Percentiles rank a stretch among this genome's conserved stretches.
These are phyloP conservation scores for Solanum etuberosum DNA, from an alignment of 257 asterid genomes.

Conservation along the genomic window DNA sequence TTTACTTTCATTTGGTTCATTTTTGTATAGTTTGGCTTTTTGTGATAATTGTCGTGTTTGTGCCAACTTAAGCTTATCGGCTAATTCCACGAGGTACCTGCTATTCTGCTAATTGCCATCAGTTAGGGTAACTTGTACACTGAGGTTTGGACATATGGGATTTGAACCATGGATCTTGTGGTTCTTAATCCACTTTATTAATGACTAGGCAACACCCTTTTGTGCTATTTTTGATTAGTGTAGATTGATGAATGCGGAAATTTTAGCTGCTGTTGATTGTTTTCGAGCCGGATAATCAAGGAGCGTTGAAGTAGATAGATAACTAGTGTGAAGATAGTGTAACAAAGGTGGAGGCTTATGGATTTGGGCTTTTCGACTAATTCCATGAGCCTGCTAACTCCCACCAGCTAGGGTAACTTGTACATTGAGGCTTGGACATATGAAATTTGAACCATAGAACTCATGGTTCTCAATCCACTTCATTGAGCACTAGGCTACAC, in stretches of 20 bases:
- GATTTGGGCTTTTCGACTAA: neutral
- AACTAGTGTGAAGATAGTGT: neutral
- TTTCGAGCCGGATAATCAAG: neutral
- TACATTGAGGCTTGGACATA: neutral
- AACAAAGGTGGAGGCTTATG: neutral
- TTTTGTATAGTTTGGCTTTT: neutral
- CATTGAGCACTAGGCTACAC: neutral
- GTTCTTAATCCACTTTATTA: neutral
- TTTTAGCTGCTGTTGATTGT: neutral
- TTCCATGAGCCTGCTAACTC: neutral
- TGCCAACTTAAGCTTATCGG: conserved; percentile 11
- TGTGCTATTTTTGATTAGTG: neutral
- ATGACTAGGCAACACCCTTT: neutral
- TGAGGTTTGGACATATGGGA: neutral
- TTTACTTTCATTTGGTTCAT: neutral
- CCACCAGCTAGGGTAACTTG: neutral
- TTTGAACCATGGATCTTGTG: neutral
- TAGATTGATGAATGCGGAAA: neutral
- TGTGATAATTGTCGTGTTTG: neutral
- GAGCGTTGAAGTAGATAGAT: neutral
- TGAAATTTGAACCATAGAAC: neutral
- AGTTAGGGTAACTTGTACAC: neutral
- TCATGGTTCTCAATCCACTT: neutral
- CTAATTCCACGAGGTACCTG: neutral
- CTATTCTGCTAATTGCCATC: neutral